Evolutionary conservation across 805 yeast genomes (phyloP).

Genomic region (Saturnispora besseyi): DNA sequence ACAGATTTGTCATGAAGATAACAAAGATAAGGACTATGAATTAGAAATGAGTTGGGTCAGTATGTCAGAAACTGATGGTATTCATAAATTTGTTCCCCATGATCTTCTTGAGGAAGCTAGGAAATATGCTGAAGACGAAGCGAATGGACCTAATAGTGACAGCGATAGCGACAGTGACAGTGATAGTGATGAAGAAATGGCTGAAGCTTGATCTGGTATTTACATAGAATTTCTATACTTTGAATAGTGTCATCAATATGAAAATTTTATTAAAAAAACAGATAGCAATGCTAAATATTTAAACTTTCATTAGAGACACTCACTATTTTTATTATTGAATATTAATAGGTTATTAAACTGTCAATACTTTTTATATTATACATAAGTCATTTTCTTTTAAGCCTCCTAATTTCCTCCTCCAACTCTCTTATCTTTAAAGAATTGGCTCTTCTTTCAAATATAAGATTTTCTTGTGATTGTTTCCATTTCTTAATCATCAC

Average conservation of each 20-base stretch:
- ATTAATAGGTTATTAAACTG: neutral
- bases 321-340: neutral
- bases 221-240: neutral
- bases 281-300: neutral
- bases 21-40: slow-evolving; percentile 95
- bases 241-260: slow-evolving; percentile 2
- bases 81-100: slow-evolving; percentile 72
- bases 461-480: slow-evolving; percentile 61
- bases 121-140: slow-evolving; percentile 73
- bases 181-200: slow-evolving; percentile 29
- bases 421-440: slow-evolving; percentile 41
- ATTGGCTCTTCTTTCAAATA: slow-evolving; percentile 51
- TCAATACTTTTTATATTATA: neutral
- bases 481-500: slow-evolving; percentile 60
- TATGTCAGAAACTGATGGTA: slow-evolving; percentile 62
- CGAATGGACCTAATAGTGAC: slow-evolving; percentile 54
- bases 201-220: slow-evolving; percentile 3
- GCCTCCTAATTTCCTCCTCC: slow-evolving; percentile 43
- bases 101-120: slow-evolving; percentile 77
- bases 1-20: slow-evolving; percentile 92
- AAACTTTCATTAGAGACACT: neutral
- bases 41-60: slow-evolving; percentile 90
- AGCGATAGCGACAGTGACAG: slow-evolving; percentile 26
- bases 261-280: neutral
- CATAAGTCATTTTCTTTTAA: slow-evolving; percentile 16